These are phyloP conservation scores for Ophiostoma sp. DNA, from an alignment of 2,329 filamentous ascomycete genomes.

Conservation along the genomic window DNA sequence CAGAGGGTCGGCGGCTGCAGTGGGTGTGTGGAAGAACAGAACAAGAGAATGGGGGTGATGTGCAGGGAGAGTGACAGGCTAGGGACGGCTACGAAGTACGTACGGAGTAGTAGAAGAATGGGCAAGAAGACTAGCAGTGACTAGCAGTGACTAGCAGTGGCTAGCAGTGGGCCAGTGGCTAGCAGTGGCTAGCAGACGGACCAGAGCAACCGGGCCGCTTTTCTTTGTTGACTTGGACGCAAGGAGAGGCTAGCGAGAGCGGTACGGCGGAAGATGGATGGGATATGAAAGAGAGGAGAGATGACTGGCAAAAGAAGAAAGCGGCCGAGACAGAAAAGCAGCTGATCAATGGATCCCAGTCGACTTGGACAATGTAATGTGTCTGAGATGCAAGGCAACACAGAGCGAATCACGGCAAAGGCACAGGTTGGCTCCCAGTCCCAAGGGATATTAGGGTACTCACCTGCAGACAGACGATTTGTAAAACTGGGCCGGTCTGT, in stretches of 20 bases:
- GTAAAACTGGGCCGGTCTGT: no score
- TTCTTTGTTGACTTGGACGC: neutral
- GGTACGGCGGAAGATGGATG: neutral
- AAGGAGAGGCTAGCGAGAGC: neutral
- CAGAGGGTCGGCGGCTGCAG: neutral
- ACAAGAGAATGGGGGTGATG: neutral
- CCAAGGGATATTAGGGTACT: neutral
- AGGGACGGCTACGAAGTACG: neutral
- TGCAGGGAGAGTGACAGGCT: neutral
- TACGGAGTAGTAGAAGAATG: neutral
- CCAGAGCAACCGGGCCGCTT: neutral
- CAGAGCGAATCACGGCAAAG: neutral
- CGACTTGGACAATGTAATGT: neutral
- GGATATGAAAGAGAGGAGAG: no score
- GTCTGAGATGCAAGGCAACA: neutral
- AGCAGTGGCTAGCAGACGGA: neutral
- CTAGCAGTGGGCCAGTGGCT: neutral
- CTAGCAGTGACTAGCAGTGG: no score
- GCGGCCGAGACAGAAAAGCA: neutral
- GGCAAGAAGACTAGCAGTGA: neutral
- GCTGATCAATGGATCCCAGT: neutral
- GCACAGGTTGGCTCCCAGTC: no score
- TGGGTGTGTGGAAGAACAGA: neutral
- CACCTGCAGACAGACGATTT: no score
- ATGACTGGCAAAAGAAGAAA: neutral